Base-by-base conservation (phyloP, 345 rosid species). In the Melaleuca alternifolia region DNA sequence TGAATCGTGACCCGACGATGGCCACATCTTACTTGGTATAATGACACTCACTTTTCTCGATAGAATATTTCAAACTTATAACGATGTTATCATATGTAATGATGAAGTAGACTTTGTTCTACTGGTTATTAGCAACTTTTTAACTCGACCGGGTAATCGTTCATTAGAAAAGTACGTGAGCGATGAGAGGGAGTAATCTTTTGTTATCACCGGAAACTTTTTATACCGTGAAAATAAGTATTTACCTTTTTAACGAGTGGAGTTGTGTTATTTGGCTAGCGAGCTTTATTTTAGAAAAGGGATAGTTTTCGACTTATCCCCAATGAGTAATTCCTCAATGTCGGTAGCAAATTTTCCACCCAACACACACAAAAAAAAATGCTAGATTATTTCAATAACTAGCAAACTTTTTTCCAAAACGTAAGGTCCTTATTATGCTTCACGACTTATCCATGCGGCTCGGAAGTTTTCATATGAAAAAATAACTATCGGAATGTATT, bases 391-490 rank as follows among this genome's bases (percentile, higher is more conserved):
- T 26, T 59, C 3, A 59, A n/a, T 11, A 26, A 6, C 1, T 12
- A 6, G 28, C 8, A 59, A 5, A 13, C n/a, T 65, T 65, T 30
- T 8, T 23, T 33, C 77, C 46, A 20, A 18, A 0, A 18, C 18
- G 24, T 71, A 18, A 18, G 79, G 48, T 9, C 37, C 20, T 71
- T 15, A 23, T 37, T 3, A 5, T 2, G 79, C 18, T 37, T 1
- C 26, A 2, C 3, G 10, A 37, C 48, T 37, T 37, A 10, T 5
- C 14, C n/a, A 10, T 11, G 5, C 3, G n/a, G 61, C 61, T 0
- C 5, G 24, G 4, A 11, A 71, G 13, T 20, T 3, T 18, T 4
- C 48, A 18, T 0, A 1, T 2, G 26, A 5, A 2, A 71, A 71
- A 0, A 59, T n/a, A 51, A 51, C 18, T 51, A 51, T 14, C 53